Base-by-base conservation (phyloP, 2,329 filamentous ascomycete species). In the Claviceps quebecensis region DNA sequence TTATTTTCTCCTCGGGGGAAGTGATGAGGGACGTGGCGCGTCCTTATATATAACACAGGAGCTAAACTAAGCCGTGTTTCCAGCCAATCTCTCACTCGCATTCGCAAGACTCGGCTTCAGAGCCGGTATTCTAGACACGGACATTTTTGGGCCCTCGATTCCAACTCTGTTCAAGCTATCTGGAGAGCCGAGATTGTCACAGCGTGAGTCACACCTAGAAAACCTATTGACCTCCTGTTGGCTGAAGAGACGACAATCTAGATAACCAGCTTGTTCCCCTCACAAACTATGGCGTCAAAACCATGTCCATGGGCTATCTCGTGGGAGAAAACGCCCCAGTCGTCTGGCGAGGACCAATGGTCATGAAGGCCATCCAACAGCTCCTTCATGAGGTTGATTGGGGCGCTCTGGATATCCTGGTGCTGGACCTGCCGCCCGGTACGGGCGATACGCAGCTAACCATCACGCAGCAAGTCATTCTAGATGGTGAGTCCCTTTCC, bases 301-400 rank as follows among this genome's bases (percentile, higher is more conserved):
- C 89, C 51, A 98, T 98, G 93, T 96, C 90, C 0, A 97, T 98
- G 87, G 93, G 93, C 48, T 97, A 95, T 57, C 76, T 98, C 1
- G 81, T 95, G 1, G 80, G 79, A 19, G 83, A 88, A 57, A 77
- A 81, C 11, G 85, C 87, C 5, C 87, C 90, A 0, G 85, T 98
- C 16, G 90, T 93, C 36, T 98, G 93, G 93, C 81, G 93, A 49
- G 93, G 93, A 0, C 77, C 95, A 2, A 96, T 98, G 90, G 87
- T 97, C 14, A 94, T 95, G 76, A 98, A 97, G 63, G 93, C 93
- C 0, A 76, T 98, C 56, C 90, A 96, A 59, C 93, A 98, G 64
- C 80, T 98, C 5, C 77, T 98, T 7, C 91, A 96, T 65, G 88
- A 95, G 58, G 93, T 98, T 0, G 86, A 93, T 50, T 98, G 93